These are phyloP conservation scores for Kingdonia uniflora DNA, from an alignment of 164 flowering plant species.

Conservation along the genomic window DNA sequence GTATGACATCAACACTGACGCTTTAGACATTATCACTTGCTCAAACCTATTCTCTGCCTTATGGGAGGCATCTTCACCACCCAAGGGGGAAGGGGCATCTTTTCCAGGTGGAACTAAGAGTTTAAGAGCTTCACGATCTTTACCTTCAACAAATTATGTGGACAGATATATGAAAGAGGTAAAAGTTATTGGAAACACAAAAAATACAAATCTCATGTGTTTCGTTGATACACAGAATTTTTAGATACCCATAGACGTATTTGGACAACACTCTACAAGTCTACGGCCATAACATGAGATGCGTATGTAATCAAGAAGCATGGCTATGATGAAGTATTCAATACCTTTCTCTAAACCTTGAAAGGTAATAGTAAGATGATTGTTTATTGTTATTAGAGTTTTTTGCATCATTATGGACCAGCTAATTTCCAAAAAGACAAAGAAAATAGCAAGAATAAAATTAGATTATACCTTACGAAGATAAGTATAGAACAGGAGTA, in stretches of 20 bases:
- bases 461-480: neutral
- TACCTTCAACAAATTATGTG: conserved; percentile 34
- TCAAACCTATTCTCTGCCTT: conserved; percentile 31
- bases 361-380: conserved; percentile 42
- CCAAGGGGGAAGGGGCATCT: conserved; percentile 59
- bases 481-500: too few relatives aligned
- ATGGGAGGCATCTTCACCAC: conserved; percentile 30
- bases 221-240: too few relatives aligned
- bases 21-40: conserved; percentile 23
- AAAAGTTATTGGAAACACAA: neutral
- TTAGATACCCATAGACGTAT: too few relatives aligned
- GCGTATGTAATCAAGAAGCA: neutral
- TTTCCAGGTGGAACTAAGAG: conserved; percentile 64
- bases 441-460: neutral
- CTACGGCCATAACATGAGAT: neutral
- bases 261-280: too few relatives aligned
- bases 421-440: conserved; percentile 59
- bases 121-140: conserved; percentile 27
- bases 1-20: conserved; percentile 43
- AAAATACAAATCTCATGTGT: too few relatives aligned
- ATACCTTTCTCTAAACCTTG: conserved; percentile 84
- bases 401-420: conserved; percentile 71
- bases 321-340: neutral
- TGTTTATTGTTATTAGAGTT: conserved; percentile 43
- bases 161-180: neutral